These are phyloP conservation scores for Pseudoturritis turrita DNA, from an alignment of 345 rosid genomes.

Conservation along the genomic window DNA sequence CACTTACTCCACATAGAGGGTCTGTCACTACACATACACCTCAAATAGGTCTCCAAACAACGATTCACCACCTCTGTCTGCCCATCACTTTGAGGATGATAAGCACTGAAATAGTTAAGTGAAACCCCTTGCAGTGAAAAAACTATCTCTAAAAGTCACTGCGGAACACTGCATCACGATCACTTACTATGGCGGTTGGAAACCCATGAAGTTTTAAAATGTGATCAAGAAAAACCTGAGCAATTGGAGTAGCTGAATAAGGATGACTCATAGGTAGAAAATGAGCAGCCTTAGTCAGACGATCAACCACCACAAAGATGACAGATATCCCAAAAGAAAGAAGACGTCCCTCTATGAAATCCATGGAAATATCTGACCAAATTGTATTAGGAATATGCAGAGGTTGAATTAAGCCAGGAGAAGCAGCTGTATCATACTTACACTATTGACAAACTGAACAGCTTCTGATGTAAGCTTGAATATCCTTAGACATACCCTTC, in stretches of 20 bases:
- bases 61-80: background rate
- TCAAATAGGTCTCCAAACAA: background rate
- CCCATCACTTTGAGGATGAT: background rate
- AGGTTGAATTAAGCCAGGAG: no score
- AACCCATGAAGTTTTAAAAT: background rate
- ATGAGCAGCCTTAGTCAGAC: background rate
- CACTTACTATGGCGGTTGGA: background rate
- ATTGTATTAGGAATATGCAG: background rate
- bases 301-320: background rate
- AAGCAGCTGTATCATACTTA: background rate
- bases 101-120: background rate
- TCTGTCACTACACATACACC: no score
- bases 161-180: background rate
- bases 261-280: background rate
- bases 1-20: background rate
- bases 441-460: background rate
- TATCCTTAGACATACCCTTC: background rate
- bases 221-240: background rate
- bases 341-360: background rate
- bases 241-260: background rate
- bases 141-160: background rate
- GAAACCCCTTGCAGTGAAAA: background rate
- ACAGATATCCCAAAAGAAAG: background rate
- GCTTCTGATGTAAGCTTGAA: background rate
- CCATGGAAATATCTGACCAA: background rate